Evolutionary conservation across 225 moss, liverwort and hornwort species (phyloP).

Genomic region (Lunularia cruciata): DNA sequence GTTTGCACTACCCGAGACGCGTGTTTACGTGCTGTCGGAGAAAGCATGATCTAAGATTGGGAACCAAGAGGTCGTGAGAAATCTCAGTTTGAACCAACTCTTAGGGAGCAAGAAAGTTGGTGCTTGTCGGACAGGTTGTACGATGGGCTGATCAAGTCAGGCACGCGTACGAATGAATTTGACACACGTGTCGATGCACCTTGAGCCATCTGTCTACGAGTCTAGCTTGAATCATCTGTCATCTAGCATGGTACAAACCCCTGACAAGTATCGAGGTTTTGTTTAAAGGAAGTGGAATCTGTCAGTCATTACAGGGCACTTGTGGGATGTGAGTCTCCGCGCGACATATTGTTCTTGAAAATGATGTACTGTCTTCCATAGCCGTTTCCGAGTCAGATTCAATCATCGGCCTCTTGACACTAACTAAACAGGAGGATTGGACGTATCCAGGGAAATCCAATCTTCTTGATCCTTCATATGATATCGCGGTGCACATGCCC

Average conservation of each 20-base stretch:
- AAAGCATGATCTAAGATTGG: background rate
- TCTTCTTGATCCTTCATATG: no score
- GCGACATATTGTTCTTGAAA: no score
- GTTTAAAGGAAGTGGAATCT: background rate
- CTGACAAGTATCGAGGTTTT: background rate
- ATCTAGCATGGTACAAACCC: background rate
- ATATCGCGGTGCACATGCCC: no score
- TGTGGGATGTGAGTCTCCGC: background rate
- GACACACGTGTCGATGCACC: background rate
- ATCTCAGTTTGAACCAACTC: no score
- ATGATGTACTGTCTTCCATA: no score
- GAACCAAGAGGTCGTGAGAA: no score
- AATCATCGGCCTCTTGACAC: no score
- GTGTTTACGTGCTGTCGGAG: background rate
- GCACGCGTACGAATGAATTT: background rate
- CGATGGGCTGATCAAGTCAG: background rate
- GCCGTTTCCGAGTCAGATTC: no score
- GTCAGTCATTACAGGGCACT: background rate
- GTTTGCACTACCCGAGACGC: background rate
- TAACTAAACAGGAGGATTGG: no score
- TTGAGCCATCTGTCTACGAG: background rate
- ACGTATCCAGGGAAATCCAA: no score
- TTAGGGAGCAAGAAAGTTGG: constrained; percentile 2
- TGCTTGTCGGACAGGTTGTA: background rate
- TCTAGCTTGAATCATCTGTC: background rate